Conservation (phyloP, 192 early-diverging fungal genomes). For the Glomus cerebriforme region DNA sequence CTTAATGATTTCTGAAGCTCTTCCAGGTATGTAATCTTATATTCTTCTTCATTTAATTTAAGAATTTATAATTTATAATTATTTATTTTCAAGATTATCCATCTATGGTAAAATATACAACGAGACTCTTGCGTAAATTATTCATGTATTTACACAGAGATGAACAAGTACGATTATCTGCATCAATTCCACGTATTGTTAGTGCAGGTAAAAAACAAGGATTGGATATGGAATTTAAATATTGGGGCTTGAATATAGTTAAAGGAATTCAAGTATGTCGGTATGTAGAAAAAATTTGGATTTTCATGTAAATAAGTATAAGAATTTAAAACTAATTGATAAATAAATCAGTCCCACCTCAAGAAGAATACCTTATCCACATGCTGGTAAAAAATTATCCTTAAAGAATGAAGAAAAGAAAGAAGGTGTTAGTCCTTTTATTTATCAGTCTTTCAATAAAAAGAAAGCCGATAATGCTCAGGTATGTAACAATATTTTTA, state of each 20-base stretch:
- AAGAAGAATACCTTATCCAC: constrained; percentile 59
- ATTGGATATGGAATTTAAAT: constrained; percentile 49
- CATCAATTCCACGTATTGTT: constrained; percentile 57
- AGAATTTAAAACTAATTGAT: not conserved
- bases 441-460: constrained; percentile 77
- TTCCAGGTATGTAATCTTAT: constrained; percentile 56
- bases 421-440: constrained; percentile 62
- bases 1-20: constrained; percentile 65
- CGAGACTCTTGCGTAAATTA: constrained; percentile 66
- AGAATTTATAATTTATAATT: not conserved
- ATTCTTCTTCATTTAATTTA: not conserved
- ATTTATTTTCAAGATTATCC: constrained; percentile 51
- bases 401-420: constrained; percentile 38
- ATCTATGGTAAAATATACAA: constrained; percentile 62
- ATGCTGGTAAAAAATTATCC: constrained; percentile 48
- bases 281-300: constrained; percentile 25
- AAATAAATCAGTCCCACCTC: constrained; percentile 48
- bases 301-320: not conserved
- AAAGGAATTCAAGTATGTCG: constrained; percentile 53
- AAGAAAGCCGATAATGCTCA: constrained; percentile 56
- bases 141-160: constrained; percentile 59
- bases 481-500: constrained; percentile 24
- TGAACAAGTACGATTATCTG: constrained; percentile 66
- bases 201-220: constrained; percentile 55
- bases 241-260: constrained; percentile 63